Evolutionary conservation across 441 rosid genomes (phyloP).

Genomic region (Lagerstroemia fauriei): DNA sequence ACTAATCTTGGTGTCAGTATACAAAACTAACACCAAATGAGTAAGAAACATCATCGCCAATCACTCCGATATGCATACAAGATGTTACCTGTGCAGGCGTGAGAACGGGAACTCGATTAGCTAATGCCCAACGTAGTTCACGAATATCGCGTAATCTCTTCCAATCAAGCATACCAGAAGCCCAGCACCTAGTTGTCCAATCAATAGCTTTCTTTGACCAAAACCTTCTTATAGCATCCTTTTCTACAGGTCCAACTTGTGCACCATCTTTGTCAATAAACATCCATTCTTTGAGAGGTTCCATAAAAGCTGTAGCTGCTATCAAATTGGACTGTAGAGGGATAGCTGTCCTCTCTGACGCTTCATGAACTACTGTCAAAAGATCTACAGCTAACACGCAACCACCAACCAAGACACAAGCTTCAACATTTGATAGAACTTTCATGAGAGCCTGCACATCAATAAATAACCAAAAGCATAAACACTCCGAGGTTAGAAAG

Average conservation of each 20-base stretch:
- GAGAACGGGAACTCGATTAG: conserved; percentile 91
- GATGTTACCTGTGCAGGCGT: conserved; percentile 82
- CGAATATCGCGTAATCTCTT: conserved; percentile 96
- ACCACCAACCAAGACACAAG: conserved; percentile 95
- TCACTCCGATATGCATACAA: conserved; percentile 19
- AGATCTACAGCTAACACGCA: conserved; percentile 95
- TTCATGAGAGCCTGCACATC: conserved; percentile 83
- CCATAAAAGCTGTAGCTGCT: conserved; percentile 99
- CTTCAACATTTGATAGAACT: conserved; percentile 86
- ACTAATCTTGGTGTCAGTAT: neutral
- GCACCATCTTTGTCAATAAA: conserved; percentile 72
- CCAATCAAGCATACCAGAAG: conserved; percentile 96
- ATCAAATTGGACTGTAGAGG: conserved; percentile 96
- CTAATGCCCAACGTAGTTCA: conserved; percentile 97
- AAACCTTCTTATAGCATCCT: conserved; percentile 90
- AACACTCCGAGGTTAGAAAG: neutral
- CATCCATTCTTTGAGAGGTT: conserved; percentile 99
- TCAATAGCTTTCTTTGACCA: conserved; percentile 94
- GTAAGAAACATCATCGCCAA: conserved; percentile 20
- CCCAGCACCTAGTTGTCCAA: conserved; percentile 93
- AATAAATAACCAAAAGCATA: conserved; percentile 11
- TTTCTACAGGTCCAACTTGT: conserved; percentile 90
- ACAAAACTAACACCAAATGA: neutral
- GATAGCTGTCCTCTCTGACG: conserved; percentile 94
- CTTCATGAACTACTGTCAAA: conserved; percentile 89